Conservation (phyloP, 2,329 filamentous ascomycete species). For the Aspergillus caelatus region DNA sequence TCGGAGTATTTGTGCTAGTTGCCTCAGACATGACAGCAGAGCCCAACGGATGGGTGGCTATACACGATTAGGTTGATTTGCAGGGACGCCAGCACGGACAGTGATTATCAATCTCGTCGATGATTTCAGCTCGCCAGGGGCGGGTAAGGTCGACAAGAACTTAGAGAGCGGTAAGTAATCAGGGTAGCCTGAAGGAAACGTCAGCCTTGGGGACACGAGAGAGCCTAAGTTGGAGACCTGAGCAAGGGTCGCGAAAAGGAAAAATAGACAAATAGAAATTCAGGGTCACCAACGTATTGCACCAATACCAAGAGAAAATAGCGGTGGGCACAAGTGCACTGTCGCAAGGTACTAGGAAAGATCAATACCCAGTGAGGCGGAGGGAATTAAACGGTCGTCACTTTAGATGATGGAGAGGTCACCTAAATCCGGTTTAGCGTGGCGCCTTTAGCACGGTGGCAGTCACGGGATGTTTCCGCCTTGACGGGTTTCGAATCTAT, state of each 20-base stretch:
- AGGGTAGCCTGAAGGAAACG: constrained; percentile 25
- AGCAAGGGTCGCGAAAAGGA: constrained; percentile 1
- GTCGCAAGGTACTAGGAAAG: constrained; percentile 13
- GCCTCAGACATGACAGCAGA: constrained; percentile 68
- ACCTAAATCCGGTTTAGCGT: constrained; percentile 30
- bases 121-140: constrained; percentile 28
- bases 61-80: constrained; percentile 33
- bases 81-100: constrained; percentile 25
- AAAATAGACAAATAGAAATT: constrained; percentile 15
- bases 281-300: constrained; percentile 9
- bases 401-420: constrained; percentile 28
- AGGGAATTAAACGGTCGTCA: constrained; percentile 15
- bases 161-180: constrained; percentile 14
- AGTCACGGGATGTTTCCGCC: constrained; percentile 34
- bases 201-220: constrained; percentile 19
- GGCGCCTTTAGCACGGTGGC: not conserved
- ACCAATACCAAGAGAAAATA: constrained; percentile 24
- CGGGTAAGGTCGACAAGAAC: constrained; percentile 14
- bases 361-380: constrained; percentile 27
- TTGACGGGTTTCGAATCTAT: not conserved
- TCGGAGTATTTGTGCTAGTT: constrained; percentile 68
- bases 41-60: constrained; percentile 21
- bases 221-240: constrained; percentile 9
- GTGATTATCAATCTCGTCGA: constrained; percentile 28
- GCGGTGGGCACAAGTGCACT: constrained; percentile 21